Evolutionary conservation across 192 early-diverging fungal species (phyloP).

Genomic region (Coemansia sp.): DNA sequence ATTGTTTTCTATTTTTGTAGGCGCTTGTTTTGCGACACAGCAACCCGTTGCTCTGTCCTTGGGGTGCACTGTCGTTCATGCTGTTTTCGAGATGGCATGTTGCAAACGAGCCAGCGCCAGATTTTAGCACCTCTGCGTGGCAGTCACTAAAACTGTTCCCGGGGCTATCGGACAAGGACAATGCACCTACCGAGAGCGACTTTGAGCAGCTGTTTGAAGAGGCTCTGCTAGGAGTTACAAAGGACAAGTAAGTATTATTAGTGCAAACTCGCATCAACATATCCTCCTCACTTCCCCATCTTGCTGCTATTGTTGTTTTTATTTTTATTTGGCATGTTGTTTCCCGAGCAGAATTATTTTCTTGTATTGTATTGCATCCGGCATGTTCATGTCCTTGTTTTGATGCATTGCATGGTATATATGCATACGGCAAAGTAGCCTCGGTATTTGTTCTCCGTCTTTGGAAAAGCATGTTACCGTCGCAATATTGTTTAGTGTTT

Average conservation of each 20-base stretch:
- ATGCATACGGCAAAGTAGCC: neutral
- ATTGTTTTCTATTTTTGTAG: conserved; percentile 20
- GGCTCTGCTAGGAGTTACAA: conserved; percentile 22
- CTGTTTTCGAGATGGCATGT: conserved; percentile 46
- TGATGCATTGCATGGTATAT: neutral
- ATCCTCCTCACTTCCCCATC: neutral
- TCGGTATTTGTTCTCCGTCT: neutral
- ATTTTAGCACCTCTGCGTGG: conserved; percentile 41
- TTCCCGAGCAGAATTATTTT: neutral
- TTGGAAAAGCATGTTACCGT: neutral
- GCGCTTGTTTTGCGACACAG: conserved; percentile 29
- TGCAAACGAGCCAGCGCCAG: conserved; percentile 35
- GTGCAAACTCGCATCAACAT: neutral
- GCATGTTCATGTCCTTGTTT: neutral
- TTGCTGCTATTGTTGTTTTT: neutral
- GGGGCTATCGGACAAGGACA: neutral
- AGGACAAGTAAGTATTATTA: conserved; percentile 50
- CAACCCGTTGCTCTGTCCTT: conserved; percentile 46
- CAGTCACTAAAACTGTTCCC: conserved; percentile 40
- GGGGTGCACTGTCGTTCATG: conserved; percentile 38
- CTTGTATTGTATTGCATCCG: neutral
- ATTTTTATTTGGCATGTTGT: no score
- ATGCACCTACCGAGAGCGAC: neutral
- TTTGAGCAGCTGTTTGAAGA: conserved; percentile 11
- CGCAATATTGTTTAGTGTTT: neutral